phyloP scores from a whole-genome alignment of 129 eudicot genomes.

The Centella asiatica region DNA sequence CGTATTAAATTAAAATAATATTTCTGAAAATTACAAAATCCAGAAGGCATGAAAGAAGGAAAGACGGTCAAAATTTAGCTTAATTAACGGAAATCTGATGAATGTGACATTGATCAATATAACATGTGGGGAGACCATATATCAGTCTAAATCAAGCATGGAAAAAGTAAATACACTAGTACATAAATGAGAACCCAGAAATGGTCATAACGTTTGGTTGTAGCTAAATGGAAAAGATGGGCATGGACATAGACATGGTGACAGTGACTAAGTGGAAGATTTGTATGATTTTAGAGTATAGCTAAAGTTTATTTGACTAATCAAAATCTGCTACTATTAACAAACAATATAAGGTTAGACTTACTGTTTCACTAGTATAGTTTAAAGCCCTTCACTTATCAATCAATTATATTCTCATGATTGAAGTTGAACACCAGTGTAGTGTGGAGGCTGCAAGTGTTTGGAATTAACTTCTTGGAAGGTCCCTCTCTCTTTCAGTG shows the following conservation, averaged over 20 bases:
- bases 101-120: neutral
- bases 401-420: neutral
- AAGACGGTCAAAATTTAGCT: too few species aligned
- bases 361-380: neutral
- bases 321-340: neutral
- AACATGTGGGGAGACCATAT: neutral
- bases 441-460: neutral
- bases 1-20: too few species aligned
- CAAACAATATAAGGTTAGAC: neutral
- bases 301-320: slow-evolving; percentile 10
- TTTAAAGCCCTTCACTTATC: neutral
- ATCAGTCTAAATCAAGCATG: slow-evolving; percentile 11
- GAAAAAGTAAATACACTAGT: slow-evolving; percentile 9
- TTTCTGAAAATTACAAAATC: too few species aligned
- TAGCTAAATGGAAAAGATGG: slow-evolving; percentile 17
- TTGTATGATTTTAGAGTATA: slow-evolving; percentile 15
- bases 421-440: neutral
- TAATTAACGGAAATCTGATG: neutral
- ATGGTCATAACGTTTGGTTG: neutral
- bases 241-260: slow-evolving; percentile 8
- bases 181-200: neutral
- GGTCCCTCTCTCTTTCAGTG: too few species aligned
- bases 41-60: too few species aligned
- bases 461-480: slow-evolving; percentile 4
- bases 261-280: slow-evolving; percentile 30